These are phyloP conservation scores for Schrenkiella parvula DNA, from an alignment of 345 rosid species.

Conservation along the genomic window DNA sequence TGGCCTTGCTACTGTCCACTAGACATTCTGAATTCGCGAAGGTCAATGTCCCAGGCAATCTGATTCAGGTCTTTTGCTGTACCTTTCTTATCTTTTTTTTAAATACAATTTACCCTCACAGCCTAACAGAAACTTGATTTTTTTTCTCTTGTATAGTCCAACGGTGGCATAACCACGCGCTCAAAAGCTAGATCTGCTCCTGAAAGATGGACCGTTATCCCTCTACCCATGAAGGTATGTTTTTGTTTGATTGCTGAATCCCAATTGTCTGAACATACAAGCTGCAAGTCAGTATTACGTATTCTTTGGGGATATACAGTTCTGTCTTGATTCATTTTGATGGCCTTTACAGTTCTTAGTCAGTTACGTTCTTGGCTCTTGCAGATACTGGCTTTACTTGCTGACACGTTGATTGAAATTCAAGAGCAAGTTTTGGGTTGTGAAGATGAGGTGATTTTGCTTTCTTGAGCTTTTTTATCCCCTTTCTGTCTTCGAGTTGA, in stretches of 20 bases:
- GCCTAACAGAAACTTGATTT: conserved; percentile 14
- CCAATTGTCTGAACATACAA: neutral
- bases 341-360: conserved; percentile 4
- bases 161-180: conserved; percentile 80
- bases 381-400: conserved; percentile 76
- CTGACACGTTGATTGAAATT: conserved; percentile 77
- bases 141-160: conserved; percentile 39
- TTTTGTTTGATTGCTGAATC: conserved; percentile 7
- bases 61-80: conserved; percentile 51
- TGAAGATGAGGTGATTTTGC: conserved; percentile 60
- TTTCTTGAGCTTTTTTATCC: neutral
- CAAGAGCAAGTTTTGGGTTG: conserved; percentile 61
- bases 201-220: conserved; percentile 76
- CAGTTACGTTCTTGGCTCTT: conserved; percentile 1
- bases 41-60: conserved; percentile 71
- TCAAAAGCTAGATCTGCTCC: conserved; percentile 82
- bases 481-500: neutral
- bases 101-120: neutral
- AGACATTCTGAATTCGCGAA: conserved; percentile 66
- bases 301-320: neutral
- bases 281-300: neutral
- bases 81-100: neutral
- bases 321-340: neutral
- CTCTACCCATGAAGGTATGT: conserved; percentile 75
- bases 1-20: conserved; percentile 73